phyloP scores from a whole-genome alignment of 352 stramenopile genomes.

The Peronospora destructor region DNA sequence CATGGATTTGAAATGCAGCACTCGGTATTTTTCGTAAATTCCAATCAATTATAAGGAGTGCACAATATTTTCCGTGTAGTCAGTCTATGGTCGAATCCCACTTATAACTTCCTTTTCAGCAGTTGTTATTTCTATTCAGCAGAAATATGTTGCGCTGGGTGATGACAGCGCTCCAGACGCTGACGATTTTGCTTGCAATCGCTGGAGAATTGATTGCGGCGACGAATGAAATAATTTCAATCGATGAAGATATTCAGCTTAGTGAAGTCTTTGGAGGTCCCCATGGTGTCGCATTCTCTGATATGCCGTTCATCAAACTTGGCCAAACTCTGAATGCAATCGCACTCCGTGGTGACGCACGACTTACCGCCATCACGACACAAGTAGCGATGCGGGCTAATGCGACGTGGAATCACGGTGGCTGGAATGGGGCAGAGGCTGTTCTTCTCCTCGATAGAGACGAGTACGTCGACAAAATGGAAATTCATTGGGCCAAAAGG shows the following conservation, averaged over 20 bases:
- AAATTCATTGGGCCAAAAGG: constrained; percentile 24
- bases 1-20: too few relatives aligned
- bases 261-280: constrained; percentile 13
- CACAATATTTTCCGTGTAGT: too few relatives aligned
- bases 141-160: neutral
- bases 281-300: constrained; percentile 18
- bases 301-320: constrained; percentile 13
- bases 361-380: constrained; percentile 11
- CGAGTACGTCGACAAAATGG: constrained; percentile 22
- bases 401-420: constrained; percentile 17
- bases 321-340: constrained; percentile 19
- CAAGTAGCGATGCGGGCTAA: constrained; percentile 4
- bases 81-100: too few relatives aligned
- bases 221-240: neutral
- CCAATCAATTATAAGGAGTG: too few relatives aligned
- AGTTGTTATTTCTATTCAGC: too few relatives aligned
- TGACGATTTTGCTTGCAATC: constrained; percentile 2
- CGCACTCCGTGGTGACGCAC: constrained; percentile 8
- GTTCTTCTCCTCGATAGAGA: constrained; percentile 4
- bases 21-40: too few relatives aligned
- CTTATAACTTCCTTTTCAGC: too few relatives aligned
- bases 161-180: neutral
- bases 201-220: neutral
- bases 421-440: constrained; percentile 5
- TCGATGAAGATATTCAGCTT: constrained; percentile 15